Evolutionary conservation across 768 basidiomycete species (phyloP), one percentile per base, ranked within the genome.

Genomic region (Kondoa malvinella): DNA sequence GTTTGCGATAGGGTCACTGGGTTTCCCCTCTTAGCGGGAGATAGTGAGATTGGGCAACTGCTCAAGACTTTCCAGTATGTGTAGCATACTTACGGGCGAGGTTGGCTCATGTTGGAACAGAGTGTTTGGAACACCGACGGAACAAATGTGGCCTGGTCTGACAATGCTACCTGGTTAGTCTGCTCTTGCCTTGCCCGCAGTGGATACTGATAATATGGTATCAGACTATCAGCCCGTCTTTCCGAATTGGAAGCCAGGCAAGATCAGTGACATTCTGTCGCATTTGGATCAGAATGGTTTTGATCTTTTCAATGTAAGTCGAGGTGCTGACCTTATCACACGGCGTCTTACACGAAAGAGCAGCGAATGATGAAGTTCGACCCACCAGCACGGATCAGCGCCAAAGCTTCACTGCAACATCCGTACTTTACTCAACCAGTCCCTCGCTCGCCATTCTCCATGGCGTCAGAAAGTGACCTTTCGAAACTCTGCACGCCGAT

Each of bases 21-120:
- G n/a, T 57, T 69, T 31, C 69, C 69, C 15, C 56, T 70, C 57
- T 97, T 99, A 82, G 92, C 95, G 27, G 95, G 95, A 2, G 95
- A 99, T 79, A 97, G 94, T 30, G 95, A 99, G 80, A 99, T 97
- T 75, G 95, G 97, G 78, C 95, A 99, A 80, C 97, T 97, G 71
- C 97, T 97, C 84, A 87, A 90, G 78, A 99, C 97, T 74, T 99
- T 97, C 82, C 84, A 89, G 95, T 92, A 70, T 65, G 82, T 77
- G 2, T 40, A 4, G 14, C 29, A 12, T 4, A 25, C 8, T 15
- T 4, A 25, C 15, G 4, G 29, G 29, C 57, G 27, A 27, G 64
- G 65, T 12, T n/a, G 4, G 32, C 30, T 31, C 12, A 60, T 62
- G 34, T 68, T 50, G 15, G 12, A 32, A 27, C 64, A 96, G 95